Evolutionary conservation across 768 basidiomycete species (phyloP).

Genomic region (Lactifluus echinatus): DNA sequence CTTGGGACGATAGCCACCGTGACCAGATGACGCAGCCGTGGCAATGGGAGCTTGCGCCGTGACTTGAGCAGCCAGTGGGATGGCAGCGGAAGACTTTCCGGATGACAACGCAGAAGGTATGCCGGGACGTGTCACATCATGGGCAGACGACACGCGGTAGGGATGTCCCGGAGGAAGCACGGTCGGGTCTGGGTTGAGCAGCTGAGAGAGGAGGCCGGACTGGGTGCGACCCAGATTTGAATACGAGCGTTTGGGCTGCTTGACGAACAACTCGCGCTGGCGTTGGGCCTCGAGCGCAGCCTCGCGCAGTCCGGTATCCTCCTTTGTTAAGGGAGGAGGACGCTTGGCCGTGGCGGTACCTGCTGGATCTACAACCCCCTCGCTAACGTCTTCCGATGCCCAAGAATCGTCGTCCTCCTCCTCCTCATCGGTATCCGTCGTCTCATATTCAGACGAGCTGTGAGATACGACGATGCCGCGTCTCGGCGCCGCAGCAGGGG

Average conservation of each 20-base stretch:
- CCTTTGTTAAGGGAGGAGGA: slow-evolving; percentile 22
- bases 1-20: slow-evolving; percentile 49
- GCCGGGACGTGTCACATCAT: slow-evolving; percentile 38
- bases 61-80: slow-evolving; percentile 48
- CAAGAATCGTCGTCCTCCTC: slow-evolving; percentile 45
- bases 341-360: slow-evolving; percentile 18
- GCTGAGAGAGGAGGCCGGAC: slow-evolving; percentile 53
- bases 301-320: slow-evolving; percentile 31
- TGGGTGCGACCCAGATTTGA: slow-evolving; percentile 44
- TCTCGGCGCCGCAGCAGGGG: slow-evolving; percentile 5
- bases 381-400: slow-evolving; percentile 49
- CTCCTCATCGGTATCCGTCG: slow-evolving; percentile 42
- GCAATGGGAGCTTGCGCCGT: slow-evolving; percentile 29
- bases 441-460: slow-evolving; percentile 42
- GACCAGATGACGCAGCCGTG: neutral
- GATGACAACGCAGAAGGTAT: slow-evolving; percentile 28
- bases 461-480: slow-evolving; percentile 38
- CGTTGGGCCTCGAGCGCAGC: slow-evolving; percentile 57
- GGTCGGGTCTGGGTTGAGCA: slow-evolving; percentile 64
- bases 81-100: slow-evolving; percentile 50
- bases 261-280: slow-evolving; percentile 64
- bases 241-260: slow-evolving; percentile 59
- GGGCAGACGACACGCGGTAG: slow-evolving; percentile 43
- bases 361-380: slow-evolving; percentile 21
- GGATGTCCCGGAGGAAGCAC: slow-evolving; percentile 53